Evolutionary conservation across 306 rosid species (phyloP).

Genomic region (Rosa chinensis): DNA sequence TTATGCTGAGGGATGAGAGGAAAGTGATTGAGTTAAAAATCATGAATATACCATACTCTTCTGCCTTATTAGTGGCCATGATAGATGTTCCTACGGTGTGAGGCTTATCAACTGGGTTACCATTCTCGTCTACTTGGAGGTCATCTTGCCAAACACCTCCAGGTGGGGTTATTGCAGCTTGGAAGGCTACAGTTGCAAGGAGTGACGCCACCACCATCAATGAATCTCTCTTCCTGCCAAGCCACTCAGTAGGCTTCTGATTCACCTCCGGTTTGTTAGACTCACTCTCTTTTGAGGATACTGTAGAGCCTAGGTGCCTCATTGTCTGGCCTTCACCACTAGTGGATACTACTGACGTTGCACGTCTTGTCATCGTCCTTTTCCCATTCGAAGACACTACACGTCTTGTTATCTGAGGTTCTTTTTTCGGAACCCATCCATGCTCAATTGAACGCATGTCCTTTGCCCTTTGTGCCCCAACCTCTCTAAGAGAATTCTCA

Average conservation of each 20-base stretch:
- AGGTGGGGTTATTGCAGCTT: conserved; percentile 34
- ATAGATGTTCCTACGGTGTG: conserved; percentile 27
- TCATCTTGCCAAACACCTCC: conserved; percentile 42
- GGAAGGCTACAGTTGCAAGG: conserved; percentile 36
- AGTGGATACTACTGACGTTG: background rate
- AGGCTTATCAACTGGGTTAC: conserved; percentile 4
- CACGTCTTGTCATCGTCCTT: background rate
- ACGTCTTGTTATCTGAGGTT: background rate
- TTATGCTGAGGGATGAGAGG: conserved; percentile 31
- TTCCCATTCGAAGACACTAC: background rate
- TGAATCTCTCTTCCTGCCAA: conserved; percentile 27
- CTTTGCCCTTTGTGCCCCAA: conserved; percentile 20
- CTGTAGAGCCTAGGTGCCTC: conserved; percentile 4
- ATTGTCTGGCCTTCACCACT: background rate
- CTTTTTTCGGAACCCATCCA: conserved; percentile 4
- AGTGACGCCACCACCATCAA: conserved; percentile 37
- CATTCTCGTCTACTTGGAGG: background rate
- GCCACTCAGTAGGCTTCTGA: conserved; percentile 21
- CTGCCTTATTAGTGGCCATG: conserved; percentile 15
- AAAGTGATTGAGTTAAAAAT: conserved; percentile 27
- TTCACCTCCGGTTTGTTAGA: conserved; percentile 1
- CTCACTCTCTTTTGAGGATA: background rate
- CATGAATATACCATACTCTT: conserved; percentile 24
- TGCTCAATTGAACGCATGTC: conserved; percentile 18
- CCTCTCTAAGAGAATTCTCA: conserved; percentile 17